Percentiles rank a stretch among this genome's conserved stretches.
Evolutionary conservation across 495 filamentous ascomycete genomes (phyloP).

Genomic region (Aspergillus incahuasiensis): DNA sequence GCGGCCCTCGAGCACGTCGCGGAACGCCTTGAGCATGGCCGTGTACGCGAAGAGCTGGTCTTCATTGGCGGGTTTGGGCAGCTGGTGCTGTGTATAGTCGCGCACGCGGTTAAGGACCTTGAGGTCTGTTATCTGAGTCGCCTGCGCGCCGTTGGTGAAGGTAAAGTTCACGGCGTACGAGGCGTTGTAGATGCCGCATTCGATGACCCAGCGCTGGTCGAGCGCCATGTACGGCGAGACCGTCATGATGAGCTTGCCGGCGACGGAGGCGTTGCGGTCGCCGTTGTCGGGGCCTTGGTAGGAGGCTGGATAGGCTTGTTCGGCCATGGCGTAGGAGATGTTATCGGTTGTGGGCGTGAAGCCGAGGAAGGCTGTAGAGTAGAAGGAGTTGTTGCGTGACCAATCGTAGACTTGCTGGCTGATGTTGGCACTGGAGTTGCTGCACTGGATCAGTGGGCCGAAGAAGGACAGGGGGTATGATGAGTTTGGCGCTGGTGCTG

Average conservation of each 20-base stretch:
- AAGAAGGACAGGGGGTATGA: background rate
- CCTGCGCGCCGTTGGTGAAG: background rate
- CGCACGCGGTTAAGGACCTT: background rate
- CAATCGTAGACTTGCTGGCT: background rate
- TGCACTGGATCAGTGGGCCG: background rate
- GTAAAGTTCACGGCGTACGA: conserved; percentile 1
- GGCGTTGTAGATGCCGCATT: conserved; percentile 8
- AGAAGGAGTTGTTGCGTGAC: background rate
- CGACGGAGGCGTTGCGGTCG: background rate
- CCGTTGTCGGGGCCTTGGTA: background rate
- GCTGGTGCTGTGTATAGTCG: background rate
- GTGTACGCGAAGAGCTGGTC: conserved; percentile 1
- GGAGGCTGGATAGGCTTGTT: background rate
- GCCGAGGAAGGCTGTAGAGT: background rate
- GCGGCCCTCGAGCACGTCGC: background rate
- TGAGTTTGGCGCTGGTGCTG: conserved; percentile 1
- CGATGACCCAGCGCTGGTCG: background rate
- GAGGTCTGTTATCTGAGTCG: background rate
- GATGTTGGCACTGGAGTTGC: background rate
- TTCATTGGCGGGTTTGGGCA: background rate
- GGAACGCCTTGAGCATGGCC: background rate
- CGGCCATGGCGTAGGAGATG: background rate
- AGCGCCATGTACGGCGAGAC: background rate
- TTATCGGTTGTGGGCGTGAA: background rate
- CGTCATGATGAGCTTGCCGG: background rate